A percentile compares a stretch with the other conserved stretches of the same genome.
phyloP scores from a whole-genome alignment of 1,284 basidiomycete species.

The Rhodotorula glutinis region DNA sequence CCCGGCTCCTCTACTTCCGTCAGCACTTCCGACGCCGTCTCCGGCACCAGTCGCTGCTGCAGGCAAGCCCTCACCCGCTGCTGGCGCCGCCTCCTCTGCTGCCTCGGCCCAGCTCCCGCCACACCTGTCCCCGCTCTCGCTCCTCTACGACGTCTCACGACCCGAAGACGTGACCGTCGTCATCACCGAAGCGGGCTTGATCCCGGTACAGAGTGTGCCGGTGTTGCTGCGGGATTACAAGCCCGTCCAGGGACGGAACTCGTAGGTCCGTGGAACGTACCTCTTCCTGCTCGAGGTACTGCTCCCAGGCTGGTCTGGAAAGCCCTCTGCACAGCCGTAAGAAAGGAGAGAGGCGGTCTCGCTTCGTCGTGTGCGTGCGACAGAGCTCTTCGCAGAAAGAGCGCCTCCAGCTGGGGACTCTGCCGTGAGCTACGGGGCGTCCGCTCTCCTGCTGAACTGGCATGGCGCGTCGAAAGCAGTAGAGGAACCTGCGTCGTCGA shows the following conservation, averaged over 20 bases:
- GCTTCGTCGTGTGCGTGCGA: too few species aligned
- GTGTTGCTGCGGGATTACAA: slow-evolving; percentile 45
- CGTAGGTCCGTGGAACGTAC: slow-evolving; percentile 1
- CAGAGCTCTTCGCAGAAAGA: too few species aligned
- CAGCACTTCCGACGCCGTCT: neutral
- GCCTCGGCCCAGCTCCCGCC: slow-evolving; percentile 37
- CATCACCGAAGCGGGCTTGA: slow-evolving; percentile 69
- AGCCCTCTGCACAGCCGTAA: too few species aligned
- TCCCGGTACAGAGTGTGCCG: slow-evolving; percentile 43
- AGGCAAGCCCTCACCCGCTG: slow-evolving; percentile 2
- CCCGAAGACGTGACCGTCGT: slow-evolving; percentile 88
- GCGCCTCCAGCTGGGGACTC: too few species aligned
- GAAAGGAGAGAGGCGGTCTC: too few species aligned
- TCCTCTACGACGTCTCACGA: slow-evolving; percentile 88
- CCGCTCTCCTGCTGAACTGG: too few species aligned
- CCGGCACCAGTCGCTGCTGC: neutral
- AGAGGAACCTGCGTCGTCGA: too few species aligned
- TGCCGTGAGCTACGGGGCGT: too few species aligned
- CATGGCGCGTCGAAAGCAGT: too few species aligned
- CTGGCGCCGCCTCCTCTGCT: slow-evolving; percentile 2
- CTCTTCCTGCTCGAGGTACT: too few species aligned
- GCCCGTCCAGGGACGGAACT: slow-evolving; percentile 34
- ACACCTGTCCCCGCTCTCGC: slow-evolving; percentile 70
- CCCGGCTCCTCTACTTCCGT: neutral
- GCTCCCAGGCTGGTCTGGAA: too few species aligned